A percentile compares a stretch with the other conserved stretches of the same genome.
Conservation (phyloP, 163 green algal genomes). For the Chlorella variabilis region DNA sequence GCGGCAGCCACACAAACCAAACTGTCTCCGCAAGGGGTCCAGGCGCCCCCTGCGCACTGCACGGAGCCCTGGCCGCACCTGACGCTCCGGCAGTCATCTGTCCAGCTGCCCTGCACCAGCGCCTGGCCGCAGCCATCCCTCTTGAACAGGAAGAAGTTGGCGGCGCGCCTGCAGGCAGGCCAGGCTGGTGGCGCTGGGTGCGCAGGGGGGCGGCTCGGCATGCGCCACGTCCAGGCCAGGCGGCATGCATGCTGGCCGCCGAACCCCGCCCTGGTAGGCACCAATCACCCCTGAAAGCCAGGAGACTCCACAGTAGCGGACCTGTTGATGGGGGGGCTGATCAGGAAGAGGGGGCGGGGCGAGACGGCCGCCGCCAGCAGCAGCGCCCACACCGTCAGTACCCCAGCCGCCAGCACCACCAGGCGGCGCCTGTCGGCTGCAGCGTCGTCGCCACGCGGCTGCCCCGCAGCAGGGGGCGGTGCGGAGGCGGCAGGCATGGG, state of each 20-base stretch:
- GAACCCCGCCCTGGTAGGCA: neutral
- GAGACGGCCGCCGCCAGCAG: neutral
- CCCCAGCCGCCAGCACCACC: neutral
- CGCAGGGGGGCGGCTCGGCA: no score
- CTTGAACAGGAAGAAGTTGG: neutral
- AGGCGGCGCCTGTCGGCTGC: neutral
- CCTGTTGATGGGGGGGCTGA: slow-evolving; percentile 23
- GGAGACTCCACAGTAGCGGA: no score
- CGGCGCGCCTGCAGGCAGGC: slow-evolving; percentile 7
- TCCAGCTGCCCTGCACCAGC: slow-evolving; percentile 11
- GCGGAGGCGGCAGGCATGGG: neutral
- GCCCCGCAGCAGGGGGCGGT: neutral
- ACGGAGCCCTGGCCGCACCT: no score
- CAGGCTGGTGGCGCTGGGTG: no score
- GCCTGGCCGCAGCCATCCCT: neutral
- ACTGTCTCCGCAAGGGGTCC: no score
- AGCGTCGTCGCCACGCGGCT: neutral
- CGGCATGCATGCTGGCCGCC: no score
- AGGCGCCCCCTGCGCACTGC: no score
- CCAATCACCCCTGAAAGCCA: no score
- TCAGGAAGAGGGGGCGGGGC: slow-evolving; percentile 1
- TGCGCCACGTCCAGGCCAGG: no score
- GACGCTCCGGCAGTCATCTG: neutral
- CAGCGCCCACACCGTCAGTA: neutral
- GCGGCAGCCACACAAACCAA: no score